Conservation (phyloP, 2,329 filamentous ascomycete genomes). For the Penicillium sp. region DNA sequence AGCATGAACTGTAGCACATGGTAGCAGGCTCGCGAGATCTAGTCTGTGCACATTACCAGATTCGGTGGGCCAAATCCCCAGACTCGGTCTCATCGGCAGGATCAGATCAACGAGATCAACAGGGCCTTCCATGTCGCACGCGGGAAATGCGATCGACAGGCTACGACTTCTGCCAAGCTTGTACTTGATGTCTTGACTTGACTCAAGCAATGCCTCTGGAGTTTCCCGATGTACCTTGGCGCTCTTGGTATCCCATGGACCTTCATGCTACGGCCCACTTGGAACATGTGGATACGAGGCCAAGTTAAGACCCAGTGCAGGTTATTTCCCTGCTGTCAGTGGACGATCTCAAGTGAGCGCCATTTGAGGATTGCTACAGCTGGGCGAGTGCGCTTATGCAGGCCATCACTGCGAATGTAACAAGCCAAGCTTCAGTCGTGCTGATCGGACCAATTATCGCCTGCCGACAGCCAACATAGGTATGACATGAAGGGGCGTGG, state of each 20-base stretch:
- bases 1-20: background rate
- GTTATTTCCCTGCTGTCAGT: background rate
- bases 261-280: constrained; percentile 3
- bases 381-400: constrained; percentile 18
- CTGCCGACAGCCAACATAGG: background rate
- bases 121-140: background rate
- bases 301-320: background rate
- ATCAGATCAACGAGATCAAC: too few species aligned
- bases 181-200: constrained; percentile 3
- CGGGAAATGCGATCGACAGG: constrained; percentile 1
- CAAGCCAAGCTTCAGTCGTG: constrained; percentile 11
- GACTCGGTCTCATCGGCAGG: background rate
- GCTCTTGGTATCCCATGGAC: background rate
- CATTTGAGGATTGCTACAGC: constrained; percentile 5
- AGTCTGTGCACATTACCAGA: background rate
- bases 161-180: constrained; percentile 8
- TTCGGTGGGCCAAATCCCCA: background rate
- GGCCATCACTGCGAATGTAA: constrained; percentile 14
- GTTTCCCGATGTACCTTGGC: background rate
- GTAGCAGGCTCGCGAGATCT: background rate
- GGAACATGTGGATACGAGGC: constrained; percentile 5
- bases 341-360: background rate
- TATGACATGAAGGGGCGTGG: background rate
- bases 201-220: constrained; percentile 15
- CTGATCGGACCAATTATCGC: constrained; percentile 8